These are phyloP conservation scores for Ophryocystis elektroscirrha DNA, from an alignment of 169 alveolate genomes.

Conservation along the genomic window DNA sequence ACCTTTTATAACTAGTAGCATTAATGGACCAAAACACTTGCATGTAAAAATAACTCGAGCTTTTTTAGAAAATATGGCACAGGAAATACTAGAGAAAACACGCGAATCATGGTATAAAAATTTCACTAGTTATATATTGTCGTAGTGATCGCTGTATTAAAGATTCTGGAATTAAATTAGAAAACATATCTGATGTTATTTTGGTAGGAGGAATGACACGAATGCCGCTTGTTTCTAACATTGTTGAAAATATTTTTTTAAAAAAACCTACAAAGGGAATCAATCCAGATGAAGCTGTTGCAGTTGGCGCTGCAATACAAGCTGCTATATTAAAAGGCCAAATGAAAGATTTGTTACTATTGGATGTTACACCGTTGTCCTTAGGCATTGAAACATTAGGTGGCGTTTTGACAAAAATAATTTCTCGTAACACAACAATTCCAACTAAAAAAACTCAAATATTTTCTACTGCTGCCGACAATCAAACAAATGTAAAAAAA, in stretches of 20 bases:
- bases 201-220: conserved; percentile 98
- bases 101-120: no score
- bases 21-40: conserved; percentile 87
- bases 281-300: conserved; percentile 99
- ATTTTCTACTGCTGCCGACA: conserved; percentile 91
- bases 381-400: conserved; percentile 82
- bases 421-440: conserved; percentile 88
- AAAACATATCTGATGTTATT: conserved; percentile 76
- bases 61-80: conserved; percentile 60
- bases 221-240: conserved; percentile 86
- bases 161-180: conserved; percentile 69
- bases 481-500: conserved; percentile 61
- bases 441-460: conserved; percentile 92
- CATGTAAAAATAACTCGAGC: conserved; percentile 80
- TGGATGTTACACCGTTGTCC: conserved; percentile 83
- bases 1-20: conserved; percentile 95
- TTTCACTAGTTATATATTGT: no score
- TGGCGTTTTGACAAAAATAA: conserved; percentile 81
- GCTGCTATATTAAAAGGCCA: conserved; percentile 91
- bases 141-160: conserved; percentile 70
- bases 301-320: conserved; percentile 97
- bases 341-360: conserved; percentile 75
- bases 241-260: conserved; percentile 60
- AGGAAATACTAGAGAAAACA: conserved; percentile 17
- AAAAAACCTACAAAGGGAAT: conserved; percentile 80